Evolutionary conservation across 1,139 yeast species (phyloP).

Genomic region (Blastobotrys raffinosifermentans): DNA sequence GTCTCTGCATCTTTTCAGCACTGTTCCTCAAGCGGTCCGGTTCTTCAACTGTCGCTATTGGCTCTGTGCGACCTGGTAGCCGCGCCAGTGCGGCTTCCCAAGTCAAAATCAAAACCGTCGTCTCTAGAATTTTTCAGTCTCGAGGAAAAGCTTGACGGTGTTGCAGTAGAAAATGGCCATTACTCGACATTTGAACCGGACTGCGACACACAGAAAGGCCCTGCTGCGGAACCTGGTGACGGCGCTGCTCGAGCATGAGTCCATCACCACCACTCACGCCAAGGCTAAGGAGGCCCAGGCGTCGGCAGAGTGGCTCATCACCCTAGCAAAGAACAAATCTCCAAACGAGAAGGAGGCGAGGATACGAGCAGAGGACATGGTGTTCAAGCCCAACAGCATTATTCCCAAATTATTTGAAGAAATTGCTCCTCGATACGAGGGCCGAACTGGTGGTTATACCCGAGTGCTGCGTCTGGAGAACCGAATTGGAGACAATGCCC

Average conservation of each 20-base stretch:
- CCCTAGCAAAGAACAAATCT: conserved; percentile 39
- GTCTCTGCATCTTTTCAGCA: conserved; percentile 42
- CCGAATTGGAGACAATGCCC: conserved; percentile 85
- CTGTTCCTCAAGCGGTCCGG: not conserved
- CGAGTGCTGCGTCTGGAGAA: conserved; percentile 81
- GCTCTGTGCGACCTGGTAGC: too few species aligned
- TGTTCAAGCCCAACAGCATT: conserved; percentile 38
- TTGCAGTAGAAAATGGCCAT: conserved; percentile 24
- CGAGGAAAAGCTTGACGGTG: not conserved
- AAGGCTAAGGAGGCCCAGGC: conserved; percentile 63
- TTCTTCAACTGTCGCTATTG: not conserved
- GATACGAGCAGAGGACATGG: conserved; percentile 22
- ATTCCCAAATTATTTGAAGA: conserved; percentile 61
- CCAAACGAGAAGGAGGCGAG: conserved; percentile 23
- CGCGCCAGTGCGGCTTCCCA: too few species aligned
- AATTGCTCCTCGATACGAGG: conserved; percentile 55
- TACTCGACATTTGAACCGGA: conserved; percentile 29
- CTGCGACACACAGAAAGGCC: conserved; percentile 47
- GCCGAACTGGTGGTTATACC: conserved; percentile 77
- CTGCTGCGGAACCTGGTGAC: conserved; percentile 58
- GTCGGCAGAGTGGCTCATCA: conserved; percentile 50
- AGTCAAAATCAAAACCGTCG: too few species aligned
- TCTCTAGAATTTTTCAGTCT: too few species aligned
- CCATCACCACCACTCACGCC: conserved; percentile 63
- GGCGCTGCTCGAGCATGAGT: conserved; percentile 61